Evolutionary conservation across 2,329 filamentous ascomycete genomes (phyloP).

Genomic region (Ophioceras dolichostomum): DNA sequence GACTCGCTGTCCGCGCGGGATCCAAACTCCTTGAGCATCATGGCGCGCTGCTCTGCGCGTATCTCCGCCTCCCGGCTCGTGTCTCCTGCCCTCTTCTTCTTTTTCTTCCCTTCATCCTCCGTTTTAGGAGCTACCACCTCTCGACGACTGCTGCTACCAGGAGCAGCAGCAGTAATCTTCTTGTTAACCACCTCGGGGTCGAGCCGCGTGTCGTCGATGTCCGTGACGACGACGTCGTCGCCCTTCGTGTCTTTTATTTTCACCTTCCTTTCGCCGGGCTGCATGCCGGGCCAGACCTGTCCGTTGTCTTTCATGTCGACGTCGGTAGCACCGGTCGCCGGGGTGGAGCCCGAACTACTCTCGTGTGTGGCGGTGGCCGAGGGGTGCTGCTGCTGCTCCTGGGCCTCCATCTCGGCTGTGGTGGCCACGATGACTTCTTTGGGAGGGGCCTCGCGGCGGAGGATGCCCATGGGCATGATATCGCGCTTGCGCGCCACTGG

Average conservation of each 20-base stretch:
- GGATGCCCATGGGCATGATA: slow-evolving; percentile 43
- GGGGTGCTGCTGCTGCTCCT: slow-evolving; percentile 37
- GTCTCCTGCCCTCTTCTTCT: slow-evolving; percentile 5
- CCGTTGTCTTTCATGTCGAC: slow-evolving; percentile 18
- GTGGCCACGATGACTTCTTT: slow-evolving; percentile 40
- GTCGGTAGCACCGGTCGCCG: slow-evolving; percentile 1
- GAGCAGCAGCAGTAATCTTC: neutral
- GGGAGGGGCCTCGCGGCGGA: slow-evolving; percentile 40
- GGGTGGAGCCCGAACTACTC: slow-evolving; percentile 12
- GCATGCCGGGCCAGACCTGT: slow-evolving; percentile 31
- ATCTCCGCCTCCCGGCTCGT: slow-evolving; percentile 13
- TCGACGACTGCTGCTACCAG: neutral
- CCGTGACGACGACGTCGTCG: slow-evolving; percentile 21
- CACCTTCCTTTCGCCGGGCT: slow-evolving; percentile 16
- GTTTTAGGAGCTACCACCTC: neutral
- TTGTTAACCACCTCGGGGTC: slow-evolving; percentile 4
- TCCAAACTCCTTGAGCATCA: slow-evolving; percentile 3
- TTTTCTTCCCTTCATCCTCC: slow-evolving; percentile 11
- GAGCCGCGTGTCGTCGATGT: slow-evolving; percentile 19
- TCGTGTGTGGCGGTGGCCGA: slow-evolving; percentile 24
- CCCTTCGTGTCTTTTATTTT: slow-evolving; percentile 32
- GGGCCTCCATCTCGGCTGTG: slow-evolving; percentile 43
- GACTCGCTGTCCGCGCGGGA: slow-evolving; percentile 3
- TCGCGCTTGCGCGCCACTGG: slow-evolving; percentile 10
- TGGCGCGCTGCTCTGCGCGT: neutral